phyloP scores from a whole-genome alignment of 352 stramenopile species.

The Globisporangium yorkense region DNA sequence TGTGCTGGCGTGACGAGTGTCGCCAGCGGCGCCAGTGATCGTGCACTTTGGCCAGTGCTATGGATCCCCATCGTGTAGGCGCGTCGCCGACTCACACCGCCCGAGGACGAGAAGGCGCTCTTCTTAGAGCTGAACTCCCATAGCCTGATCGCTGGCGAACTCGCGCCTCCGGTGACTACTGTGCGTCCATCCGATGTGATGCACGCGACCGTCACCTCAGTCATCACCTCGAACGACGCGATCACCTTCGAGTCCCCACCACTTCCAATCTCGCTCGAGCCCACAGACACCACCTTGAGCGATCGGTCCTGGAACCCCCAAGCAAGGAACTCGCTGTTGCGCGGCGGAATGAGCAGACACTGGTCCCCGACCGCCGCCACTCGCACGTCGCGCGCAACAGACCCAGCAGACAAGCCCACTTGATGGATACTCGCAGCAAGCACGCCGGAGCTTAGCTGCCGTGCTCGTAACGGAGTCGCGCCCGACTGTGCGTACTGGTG shows the following conservation, averaged over 20 bases:
- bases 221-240: constrained; percentile 50
- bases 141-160: constrained; percentile 42
- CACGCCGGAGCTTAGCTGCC: constrained; percentile 25
- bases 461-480: constrained; percentile 10
- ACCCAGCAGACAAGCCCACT: constrained; percentile 37
- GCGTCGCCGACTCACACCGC: constrained; percentile 10
- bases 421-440: constrained; percentile 31
- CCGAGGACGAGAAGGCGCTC: constrained; percentile 2
- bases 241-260: constrained; percentile 55
- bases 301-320: constrained; percentile 67
- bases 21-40: constrained; percentile 35
- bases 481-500: constrained; percentile 4
- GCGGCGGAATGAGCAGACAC: constrained; percentile 55
- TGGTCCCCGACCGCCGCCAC: constrained; percentile 33
- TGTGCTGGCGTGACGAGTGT: constrained; percentile 44
- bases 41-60: constrained; percentile 18
- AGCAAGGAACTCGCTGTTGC: constrained; percentile 58
- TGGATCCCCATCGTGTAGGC: constrained; percentile 27
- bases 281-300: constrained; percentile 49
- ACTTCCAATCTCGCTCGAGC: constrained; percentile 32
- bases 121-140: constrained; percentile 39
- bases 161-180: constrained; percentile 39
- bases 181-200: constrained; percentile 61
- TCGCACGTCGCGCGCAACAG: constrained; percentile 44
- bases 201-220: constrained; percentile 41